These are phyloP conservation scores for Microascus cirrosus DNA, from an alignment of 2,329 filamentous ascomycete genomes.

Conservation along the genomic window DNA sequence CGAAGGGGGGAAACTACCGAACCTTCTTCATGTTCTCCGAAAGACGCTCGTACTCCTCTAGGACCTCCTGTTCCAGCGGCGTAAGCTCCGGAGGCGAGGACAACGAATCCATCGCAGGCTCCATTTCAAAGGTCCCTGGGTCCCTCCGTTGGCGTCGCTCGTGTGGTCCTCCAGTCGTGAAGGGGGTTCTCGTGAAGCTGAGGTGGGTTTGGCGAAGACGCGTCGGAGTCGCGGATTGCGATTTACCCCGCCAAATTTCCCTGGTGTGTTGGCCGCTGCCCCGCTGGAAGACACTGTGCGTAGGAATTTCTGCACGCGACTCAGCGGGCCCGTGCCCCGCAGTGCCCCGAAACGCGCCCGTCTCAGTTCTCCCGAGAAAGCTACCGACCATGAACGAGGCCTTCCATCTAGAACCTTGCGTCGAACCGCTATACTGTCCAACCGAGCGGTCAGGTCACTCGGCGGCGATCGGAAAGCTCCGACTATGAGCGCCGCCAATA, in stretches of 20 bases:
- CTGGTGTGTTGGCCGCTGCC: background rate
- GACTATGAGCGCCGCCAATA: too few species aligned
- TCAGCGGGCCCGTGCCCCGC: too few species aligned
- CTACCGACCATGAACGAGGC: too few species aligned
- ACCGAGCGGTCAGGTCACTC: too few species aligned
- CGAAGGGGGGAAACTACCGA: constrained; percentile 7
- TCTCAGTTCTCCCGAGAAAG: too few species aligned
- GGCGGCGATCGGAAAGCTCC: too few species aligned
- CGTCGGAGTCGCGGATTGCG: background rate
- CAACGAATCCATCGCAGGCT: constrained; percentile 3
- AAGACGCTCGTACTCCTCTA: constrained; percentile 85
- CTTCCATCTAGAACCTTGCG: too few species aligned
- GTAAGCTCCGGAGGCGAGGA: constrained; percentile 46
- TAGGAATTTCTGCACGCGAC: background rate
- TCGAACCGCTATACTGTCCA: too few species aligned
- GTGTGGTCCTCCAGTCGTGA: background rate
- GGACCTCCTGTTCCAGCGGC: constrained; percentile 81
- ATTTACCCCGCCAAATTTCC: background rate
- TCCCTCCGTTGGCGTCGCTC: background rate
- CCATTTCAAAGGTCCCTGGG: constrained; percentile 2
- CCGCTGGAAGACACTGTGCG: background rate
- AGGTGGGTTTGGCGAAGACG: background rate
- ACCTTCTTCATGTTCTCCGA: constrained; percentile 89
- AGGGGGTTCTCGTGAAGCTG: background rate
- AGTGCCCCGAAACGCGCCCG: too few species aligned